Conservation (phyloP, 176 grass and related monocot species). For the Zoysia pacifica region DNA sequence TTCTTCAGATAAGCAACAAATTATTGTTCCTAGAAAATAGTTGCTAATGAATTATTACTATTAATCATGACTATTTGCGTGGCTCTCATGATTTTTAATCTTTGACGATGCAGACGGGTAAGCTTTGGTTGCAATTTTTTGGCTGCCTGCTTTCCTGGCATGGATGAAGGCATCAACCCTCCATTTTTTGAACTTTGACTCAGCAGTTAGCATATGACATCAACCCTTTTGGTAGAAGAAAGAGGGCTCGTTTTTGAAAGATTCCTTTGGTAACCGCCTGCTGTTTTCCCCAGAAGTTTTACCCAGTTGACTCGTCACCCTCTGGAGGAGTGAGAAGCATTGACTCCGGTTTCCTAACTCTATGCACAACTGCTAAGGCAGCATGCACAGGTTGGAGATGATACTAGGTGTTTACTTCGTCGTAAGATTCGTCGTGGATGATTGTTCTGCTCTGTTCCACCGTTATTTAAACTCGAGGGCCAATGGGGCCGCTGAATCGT, state of each 20-base stretch:
- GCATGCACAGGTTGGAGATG: slow-evolving; percentile 36
- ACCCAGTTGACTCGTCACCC: slow-evolving; percentile 23
- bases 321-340: slow-evolving; percentile 39
- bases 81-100: slow-evolving; percentile 16
- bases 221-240: slow-evolving; percentile 33
- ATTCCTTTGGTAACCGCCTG: slow-evolving; percentile 5
- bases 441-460: slow-evolving; percentile 12
- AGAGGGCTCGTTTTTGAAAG: slow-evolving; percentile 34
- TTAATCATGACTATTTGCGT: not conserved
- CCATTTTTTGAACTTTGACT: slow-evolving; percentile 14
- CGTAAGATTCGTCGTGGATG: slow-evolving; percentile 6
- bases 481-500: slow-evolving; percentile 14
- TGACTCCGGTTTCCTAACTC: slow-evolving; percentile 33
- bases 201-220: slow-evolving; percentile 14
- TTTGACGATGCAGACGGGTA: slow-evolving; percentile 36
- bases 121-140: not conserved
- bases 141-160: slow-evolving; percentile 4
- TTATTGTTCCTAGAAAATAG: slow-evolving; percentile 2
- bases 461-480: slow-evolving; percentile 16
- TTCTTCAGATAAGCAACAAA: not conserved
- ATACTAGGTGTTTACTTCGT: slow-evolving; percentile 18
- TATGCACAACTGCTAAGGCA: slow-evolving; percentile 35
- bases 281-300: slow-evolving; percentile 27
- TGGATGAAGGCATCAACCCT: not conserved
- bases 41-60: not conserved